A percentile compares a stretch with the other conserved stretches of the same genome.
Conservation (phyloP, 345 rosid species). For the Cardamine occulta region DNA sequence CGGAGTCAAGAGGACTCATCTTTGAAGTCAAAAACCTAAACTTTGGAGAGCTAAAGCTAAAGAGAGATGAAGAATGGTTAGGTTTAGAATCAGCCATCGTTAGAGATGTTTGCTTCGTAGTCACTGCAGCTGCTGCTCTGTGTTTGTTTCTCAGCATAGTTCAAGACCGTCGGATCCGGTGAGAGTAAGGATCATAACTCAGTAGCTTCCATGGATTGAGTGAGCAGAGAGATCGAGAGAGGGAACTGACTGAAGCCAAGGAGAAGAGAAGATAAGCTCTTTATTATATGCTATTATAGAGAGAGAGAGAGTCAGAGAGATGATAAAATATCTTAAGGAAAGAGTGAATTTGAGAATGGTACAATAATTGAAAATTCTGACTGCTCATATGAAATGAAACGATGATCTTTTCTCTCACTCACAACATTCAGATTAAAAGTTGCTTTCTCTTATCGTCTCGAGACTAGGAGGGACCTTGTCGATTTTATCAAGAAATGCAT, state of each 20-base stretch:
- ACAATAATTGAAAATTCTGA: constrained; percentile 33
- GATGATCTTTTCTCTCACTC: constrained; percentile 20
- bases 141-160: constrained; percentile 59
- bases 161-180: constrained; percentile 20
- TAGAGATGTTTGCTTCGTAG: constrained; percentile 57
- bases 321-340: constrained; percentile 2
- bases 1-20: constrained; percentile 50
- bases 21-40: constrained; percentile 59
- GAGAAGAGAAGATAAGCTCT: background rate
- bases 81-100: constrained; percentile 56
- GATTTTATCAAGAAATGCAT: constrained; percentile 15
- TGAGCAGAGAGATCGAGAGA: background rate
- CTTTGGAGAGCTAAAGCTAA: constrained; percentile 56
- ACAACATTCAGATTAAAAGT: constrained; percentile 19
- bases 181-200: constrained; percentile 42
- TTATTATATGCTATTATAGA: no score
- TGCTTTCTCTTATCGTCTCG: constrained; percentile 23
- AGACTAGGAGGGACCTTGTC: constrained; percentile 26
- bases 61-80: constrained; percentile 43
- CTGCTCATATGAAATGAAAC: constrained; percentile 9
- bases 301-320: no score
- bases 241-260: background rate
- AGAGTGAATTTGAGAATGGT: constrained; percentile 16
- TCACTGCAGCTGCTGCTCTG: constrained; percentile 48
- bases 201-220: constrained; percentile 46